These are phyloP conservation scores for Podospora australis DNA, from an alignment of 495 filamentous ascomycete species.

Conservation along the genomic window DNA sequence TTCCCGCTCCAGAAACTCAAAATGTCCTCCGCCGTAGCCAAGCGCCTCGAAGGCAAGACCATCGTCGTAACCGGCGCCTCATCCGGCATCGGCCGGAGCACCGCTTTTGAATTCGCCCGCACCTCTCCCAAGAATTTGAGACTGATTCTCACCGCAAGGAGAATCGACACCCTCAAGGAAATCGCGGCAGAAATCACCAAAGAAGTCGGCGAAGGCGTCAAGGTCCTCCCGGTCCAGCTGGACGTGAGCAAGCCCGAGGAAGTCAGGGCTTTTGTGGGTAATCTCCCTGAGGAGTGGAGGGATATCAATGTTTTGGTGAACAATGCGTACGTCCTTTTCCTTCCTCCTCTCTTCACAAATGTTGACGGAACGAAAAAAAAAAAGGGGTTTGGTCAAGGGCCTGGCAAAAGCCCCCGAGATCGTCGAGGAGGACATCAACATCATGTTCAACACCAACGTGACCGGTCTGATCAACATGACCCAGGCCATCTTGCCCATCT, in stretches of 20 bases:
- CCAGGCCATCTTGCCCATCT: conserved; percentile 80
- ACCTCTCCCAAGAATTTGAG: conserved; percentile 72
- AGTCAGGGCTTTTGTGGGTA: conserved; percentile 64
- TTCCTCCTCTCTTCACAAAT: not conserved
- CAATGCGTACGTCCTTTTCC: conserved; percentile 68
- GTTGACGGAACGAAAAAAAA: not conserved
- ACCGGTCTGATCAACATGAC: conserved; percentile 96
- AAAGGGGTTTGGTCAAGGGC: conserved; percentile 1
- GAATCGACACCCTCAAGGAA: conserved; percentile 69
- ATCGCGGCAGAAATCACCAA: conserved; percentile 70
- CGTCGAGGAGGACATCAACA: conserved; percentile 68
- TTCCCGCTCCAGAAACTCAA: conserved; percentile 7
- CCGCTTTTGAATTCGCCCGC: conserved; percentile 85
- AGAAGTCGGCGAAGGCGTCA: conserved; percentile 74
- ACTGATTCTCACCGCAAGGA: conserved; percentile 79
- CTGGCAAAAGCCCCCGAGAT: conserved; percentile 61
- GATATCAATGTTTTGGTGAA: conserved; percentile 90
- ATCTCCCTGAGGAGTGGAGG: conserved; percentile 74
- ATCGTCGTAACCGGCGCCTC: conserved; percentile 89
- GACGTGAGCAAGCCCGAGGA: conserved; percentile 80
- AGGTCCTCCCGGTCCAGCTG: conserved; percentile 73
- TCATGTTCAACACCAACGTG: conserved; percentile 92
- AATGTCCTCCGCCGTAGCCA: conserved; percentile 64
- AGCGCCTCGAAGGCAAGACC: conserved; percentile 91
- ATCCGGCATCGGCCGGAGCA: conserved; percentile 83